These are phyloP conservation scores for Solanum sitiens DNA, from an alignment of 257 asterid species.

Conservation along the genomic window DNA sequence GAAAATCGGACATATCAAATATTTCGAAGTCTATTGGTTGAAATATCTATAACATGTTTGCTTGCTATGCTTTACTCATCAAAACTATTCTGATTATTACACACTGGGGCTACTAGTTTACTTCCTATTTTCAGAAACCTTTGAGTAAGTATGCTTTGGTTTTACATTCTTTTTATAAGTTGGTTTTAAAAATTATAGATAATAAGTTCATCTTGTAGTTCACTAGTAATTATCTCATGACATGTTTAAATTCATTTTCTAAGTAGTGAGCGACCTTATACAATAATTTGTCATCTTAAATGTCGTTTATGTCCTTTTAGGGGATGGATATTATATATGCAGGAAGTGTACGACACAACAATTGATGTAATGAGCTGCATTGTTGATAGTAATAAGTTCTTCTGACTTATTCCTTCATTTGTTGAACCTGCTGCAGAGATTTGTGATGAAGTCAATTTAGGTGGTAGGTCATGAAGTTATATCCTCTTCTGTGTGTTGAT, in stretches of 20 bases:
- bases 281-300: neutral
- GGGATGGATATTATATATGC: conserved; percentile 76
- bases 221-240: neutral
- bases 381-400: conserved; percentile 36
- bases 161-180: neutral
- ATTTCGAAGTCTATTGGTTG: neutral
- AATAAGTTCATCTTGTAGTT: neutral
- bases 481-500: too few relatives aligned
- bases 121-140: neutral
- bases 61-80: neutral
- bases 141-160: neutral
- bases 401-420: neutral
- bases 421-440: too few relatives aligned
- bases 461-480: too few relatives aligned
- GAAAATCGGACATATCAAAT: neutral
- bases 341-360: conserved; percentile 81
- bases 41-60: neutral
- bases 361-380: conserved; percentile 57
- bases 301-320: conserved; percentile 14
- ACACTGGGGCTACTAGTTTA: neutral
- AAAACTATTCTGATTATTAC: neutral
- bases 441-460: too few relatives aligned
- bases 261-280: neutral
- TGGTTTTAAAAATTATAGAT: neutral
- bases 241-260: neutral